phyloP scores from a whole-genome alignment of 768 basidiomycete genomes.

The Suillus subalutaceus region DNA sequence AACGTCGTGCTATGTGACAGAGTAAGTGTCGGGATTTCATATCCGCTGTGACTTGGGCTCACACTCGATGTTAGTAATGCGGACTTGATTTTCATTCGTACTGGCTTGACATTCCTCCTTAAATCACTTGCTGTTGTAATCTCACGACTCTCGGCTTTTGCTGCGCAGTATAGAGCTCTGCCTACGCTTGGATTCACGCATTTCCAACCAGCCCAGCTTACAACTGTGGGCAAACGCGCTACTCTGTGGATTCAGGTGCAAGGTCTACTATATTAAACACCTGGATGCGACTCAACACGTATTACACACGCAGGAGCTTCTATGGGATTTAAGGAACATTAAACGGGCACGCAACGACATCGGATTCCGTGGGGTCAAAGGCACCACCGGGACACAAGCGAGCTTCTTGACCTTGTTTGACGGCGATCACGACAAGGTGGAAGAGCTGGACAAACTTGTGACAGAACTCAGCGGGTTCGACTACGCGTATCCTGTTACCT shows the following conservation, averaged over 20 bases:
- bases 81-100: slow-evolving; percentile 94
- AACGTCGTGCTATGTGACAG: slow-evolving; percentile 98
- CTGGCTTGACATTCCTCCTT: slow-evolving; percentile 82
- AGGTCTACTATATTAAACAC: neutral
- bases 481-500: slow-evolving; percentile 96
- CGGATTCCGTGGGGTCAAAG: slow-evolving; percentile 98
- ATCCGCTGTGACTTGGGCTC: neutral
- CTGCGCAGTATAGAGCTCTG: slow-evolving; percentile 81
- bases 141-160: slow-evolving; percentile 83
- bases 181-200: slow-evolving; percentile 98
- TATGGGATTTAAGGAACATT: slow-evolving; percentile 96
- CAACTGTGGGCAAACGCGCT: slow-evolving; percentile 96
- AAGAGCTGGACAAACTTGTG: slow-evolving; percentile 84
- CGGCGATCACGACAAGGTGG: slow-evolving; percentile 94
- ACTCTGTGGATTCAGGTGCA: slow-evolving; percentile 93
- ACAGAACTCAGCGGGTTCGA: slow-evolving; percentile 91
- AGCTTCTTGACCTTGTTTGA: slow-evolving; percentile 94
- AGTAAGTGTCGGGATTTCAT: slow-evolving; percentile 58
- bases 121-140: slow-evolving; percentile 90
- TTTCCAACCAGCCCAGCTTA: slow-evolving; percentile 98
- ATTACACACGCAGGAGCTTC: slow-evolving; percentile 61
- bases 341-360: slow-evolving; percentile 88
- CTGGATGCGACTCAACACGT: neutral
- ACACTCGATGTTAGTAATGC: slow-evolving; percentile 70
- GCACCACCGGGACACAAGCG: slow-evolving; percentile 98